Conservation (phyloP, 305 asterid genomes). For the Solanum hybrid region DNA sequence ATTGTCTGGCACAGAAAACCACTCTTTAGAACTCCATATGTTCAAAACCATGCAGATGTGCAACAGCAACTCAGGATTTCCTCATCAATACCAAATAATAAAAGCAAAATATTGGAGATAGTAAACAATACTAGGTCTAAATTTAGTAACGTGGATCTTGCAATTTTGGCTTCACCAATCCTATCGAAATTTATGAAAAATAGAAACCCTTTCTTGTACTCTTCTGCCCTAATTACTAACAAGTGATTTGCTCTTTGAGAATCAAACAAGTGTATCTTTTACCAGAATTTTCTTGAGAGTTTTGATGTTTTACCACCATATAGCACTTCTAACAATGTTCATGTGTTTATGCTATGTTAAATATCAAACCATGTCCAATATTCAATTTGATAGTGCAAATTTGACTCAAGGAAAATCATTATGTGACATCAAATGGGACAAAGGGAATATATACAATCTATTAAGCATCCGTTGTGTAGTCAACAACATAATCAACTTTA, state of each 20-base stretch:
- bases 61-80: not conserved
- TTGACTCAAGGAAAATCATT: not conserved
- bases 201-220: not conserved
- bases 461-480: not conserved
- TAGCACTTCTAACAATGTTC: not conserved
- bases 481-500: not conserved
- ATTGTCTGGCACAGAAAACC: slow-evolving; percentile 44
- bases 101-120: not conserved
- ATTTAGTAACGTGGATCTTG: not conserved
- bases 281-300: not conserved
- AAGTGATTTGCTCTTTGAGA: not conserved
- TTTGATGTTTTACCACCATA: not conserved
- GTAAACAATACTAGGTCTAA: not conserved
- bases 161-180: not conserved
- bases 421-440: not conserved
- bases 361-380: not conserved
- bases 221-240: not conserved
- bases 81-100: not conserved
- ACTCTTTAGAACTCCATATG: slow-evolving; percentile 1
- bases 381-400: not conserved
- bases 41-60: not conserved
- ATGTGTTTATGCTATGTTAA: not conserved
- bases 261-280: slow-evolving; percentile 3
- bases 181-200: not conserved
- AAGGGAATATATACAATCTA: not conserved